Base-by-base conservation (phyloP, 2,329 filamentous ascomycete genomes). In the Teratosphaeria destructans region DNA sequence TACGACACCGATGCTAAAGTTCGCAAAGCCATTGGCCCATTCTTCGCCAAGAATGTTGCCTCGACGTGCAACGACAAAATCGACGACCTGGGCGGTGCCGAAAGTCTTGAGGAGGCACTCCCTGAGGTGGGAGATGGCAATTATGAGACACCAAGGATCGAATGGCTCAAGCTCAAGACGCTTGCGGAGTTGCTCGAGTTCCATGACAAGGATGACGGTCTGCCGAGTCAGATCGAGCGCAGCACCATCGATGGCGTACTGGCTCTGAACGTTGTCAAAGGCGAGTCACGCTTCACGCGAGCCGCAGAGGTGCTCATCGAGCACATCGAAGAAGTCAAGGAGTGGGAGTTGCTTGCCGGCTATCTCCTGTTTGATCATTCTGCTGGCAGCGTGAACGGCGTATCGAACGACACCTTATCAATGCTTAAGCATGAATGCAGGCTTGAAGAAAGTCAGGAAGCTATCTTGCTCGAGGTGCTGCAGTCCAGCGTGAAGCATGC, bases 281-380 rank as follows among this genome's bases (percentile, higher is more conserved):
- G 86, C 0, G 90, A 95, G 64, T 94, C 90, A 0, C 84, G 93
- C 56, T 91, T 95, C 67, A 88, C 89, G 3, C 81, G 96, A 32
- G 93, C 93, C 19, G 88, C 91, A 0, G 89, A 95, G 71, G 88
- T 86, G 0, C 80, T 97, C 4, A 95, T 90, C 68, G 89, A 94
- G 63, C 87, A 88, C 66, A 83, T 96, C 61, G 79, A 85, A 0
- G 90, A 94, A 67, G 81, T 96, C 34, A 84, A 85, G 65, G 85
- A 91, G 60, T 99, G 94, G 94, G 89, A 95, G 70, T 82, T 88
- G 4, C 75, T 99, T 59, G 88, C 91, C 29, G 91, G 91, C 16
- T 99, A 96, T 72, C 81, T 99, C 6, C 79, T 99, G 1, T 95
- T 90, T 71, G 94, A 99, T 68, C 92, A 97, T 73, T 94, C 91